Evolutionary conservation across 768 basidiomycete genomes (phyloP), one percentile per base, ranked within the genome.

Genomic region (Russula earlei): DNA sequence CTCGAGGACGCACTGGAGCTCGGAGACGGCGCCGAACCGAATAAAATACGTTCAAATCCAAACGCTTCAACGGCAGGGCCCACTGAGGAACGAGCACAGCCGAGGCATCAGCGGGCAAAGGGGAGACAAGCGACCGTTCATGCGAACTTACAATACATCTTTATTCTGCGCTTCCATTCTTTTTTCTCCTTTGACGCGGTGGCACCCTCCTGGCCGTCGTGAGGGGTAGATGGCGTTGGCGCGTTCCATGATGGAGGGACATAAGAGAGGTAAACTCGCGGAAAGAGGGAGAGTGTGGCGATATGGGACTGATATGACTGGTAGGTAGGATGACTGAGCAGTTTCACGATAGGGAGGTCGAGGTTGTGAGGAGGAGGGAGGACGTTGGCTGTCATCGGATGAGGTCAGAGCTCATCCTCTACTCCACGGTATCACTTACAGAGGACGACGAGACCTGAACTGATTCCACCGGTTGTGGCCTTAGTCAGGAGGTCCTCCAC

Each of bases 1-100:
- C 74, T 74, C 4, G 80, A 79, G 24, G 72, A 64, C 25, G 74
- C 72, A 24, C 72, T 72, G 2, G 74, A 73, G 4, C 72, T 69
- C n/a, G 74, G 69, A 11, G 84, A 80, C 31, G 85, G 80, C 1
- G 87, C 83, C 9, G 88, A 85, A 8, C 89, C 90, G 68, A 85
- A 91, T 19, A 92, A 76, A 62, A 92, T 89, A 50, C 90, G 80
- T 63, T 86, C 76, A 63, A 80, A 87, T 7, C 90, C 90, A 66
- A 91, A 91, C 3, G 90, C 90, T 67, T 92, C 90, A 59, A 91
- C 70, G 36, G 85, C 84, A 15, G 87, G 90, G 8, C 82, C 85
- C 61, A 91, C 89, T 92, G 56, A 4, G 20, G 53, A 27, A 38
- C 42, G 41, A 58, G 55, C 38, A 22, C 48, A n/a, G 19, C 19